Evolutionary conservation across 495 filamentous ascomycete genomes (phyloP).

Genomic region (Penicillium chermesinum): DNA sequence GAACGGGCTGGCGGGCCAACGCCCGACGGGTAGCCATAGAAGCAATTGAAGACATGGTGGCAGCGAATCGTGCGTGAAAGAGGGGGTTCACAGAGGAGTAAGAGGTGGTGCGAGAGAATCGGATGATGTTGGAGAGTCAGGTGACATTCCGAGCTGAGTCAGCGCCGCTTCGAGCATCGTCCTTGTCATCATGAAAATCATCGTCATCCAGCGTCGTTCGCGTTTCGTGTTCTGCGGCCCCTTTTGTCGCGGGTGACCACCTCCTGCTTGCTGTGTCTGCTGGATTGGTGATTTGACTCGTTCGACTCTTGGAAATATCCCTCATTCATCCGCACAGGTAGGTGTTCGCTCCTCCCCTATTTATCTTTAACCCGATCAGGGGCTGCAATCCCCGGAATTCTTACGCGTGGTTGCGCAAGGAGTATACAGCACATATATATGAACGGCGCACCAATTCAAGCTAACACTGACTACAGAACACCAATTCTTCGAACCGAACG

Average conservation of each 20-base stretch:
- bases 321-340: not conserved
- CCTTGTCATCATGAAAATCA: not conserved
- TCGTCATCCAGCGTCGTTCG: not conserved
- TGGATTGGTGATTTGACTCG: not conserved
- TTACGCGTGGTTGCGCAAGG: not conserved
- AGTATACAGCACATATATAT: not conserved
- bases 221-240: not conserved
- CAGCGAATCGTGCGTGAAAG: slow-evolving; percentile 21
- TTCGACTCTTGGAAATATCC: not conserved
- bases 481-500: not conserved
- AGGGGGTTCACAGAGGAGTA: slow-evolving; percentile 13
- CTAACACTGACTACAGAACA: not conserved
- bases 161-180: slow-evolving; percentile 12
- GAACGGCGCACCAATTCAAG: not conserved
- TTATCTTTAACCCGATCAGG: not conserved
- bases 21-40: slow-evolving; percentile 49
- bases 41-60: slow-evolving; percentile 50
- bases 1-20: slow-evolving; percentile 40
- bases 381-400: not conserved
- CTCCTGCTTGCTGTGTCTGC: not conserved
- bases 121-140: slow-evolving; percentile 39
- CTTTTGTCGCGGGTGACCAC: not conserved
- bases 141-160: slow-evolving; percentile 29
- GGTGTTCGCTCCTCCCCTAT: not conserved
- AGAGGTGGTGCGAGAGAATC: slow-evolving; percentile 30